Evolutionary conservation across 768 basidiomycete genomes (phyloP), one percentile per base, ranked within the genome.

Genomic region (Fomitopsis serialis): DNA sequence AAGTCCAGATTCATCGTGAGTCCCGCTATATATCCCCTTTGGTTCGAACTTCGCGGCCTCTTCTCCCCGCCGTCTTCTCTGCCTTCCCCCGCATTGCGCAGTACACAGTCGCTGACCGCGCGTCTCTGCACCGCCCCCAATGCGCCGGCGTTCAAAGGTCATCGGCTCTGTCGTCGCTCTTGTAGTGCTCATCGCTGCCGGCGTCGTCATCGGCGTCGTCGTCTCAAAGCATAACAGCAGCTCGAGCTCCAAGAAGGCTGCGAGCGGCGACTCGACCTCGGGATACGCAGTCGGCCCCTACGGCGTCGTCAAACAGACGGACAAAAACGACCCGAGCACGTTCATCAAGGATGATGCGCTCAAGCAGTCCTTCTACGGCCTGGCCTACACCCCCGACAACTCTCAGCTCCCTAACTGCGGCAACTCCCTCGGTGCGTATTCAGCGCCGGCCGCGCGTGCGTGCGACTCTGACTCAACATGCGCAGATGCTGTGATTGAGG

Each of bases 371-470:
- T 90, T 97, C 71, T 96, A 85, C 66, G 93, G 89, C 4, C 63
- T 96, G 22, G 93, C 93, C 0, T 96, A 96, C 68, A 92, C 91
- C 1, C 92, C 93, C 9, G 70, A 72, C 19, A 83, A 83, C 37
- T 82, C 85, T n/a, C 81, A 85, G 59, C 66, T 84, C 22, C 90
- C 90, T 0, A 64, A 78, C 32, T 92, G 90, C 59, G 85, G 84
- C 10, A 85, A 77, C 51, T 69, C 63, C 3, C 66, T 72, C 8
- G 54, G 74, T 72, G 23, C 49, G 76, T 64, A 32, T 17, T n/a
- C 36, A 5, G 37, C 29, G 29, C 29, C 29, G 19, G n/a, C 19
- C 19, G 11, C 13, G n/a, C 40, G 22, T 19, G 52, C 19, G 5
- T 22, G n/a, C 34, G 27, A 34, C 15, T 40, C 6, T 42, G 54